A percentile compares a stretch with the other conserved stretches of the same genome.
These are phyloP conservation scores for Kwoniella bestiolae DNA, from an alignment of 768 basidiomycete species.

Conservation along the genomic window DNA sequence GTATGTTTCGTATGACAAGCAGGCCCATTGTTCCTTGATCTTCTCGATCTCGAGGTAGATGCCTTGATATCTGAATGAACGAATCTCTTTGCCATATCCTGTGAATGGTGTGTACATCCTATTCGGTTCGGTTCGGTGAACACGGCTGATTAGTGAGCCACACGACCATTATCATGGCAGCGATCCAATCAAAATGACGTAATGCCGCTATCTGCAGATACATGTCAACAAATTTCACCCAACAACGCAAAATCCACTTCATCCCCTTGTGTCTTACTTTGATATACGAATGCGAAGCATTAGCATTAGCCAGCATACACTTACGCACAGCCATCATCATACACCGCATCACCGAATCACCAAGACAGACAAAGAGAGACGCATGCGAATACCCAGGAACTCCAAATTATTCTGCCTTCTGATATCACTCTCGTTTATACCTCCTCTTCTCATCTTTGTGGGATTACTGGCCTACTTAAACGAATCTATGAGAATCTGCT, in stretches of 20 bases:
- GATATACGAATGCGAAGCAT: no score
- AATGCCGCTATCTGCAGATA: background rate
- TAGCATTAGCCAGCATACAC: no score
- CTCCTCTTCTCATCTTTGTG: slow-evolving; percentile 12
- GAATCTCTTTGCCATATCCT: no score
- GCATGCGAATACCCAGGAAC: slow-evolving; percentile 13
- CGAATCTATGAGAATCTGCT: slow-evolving; percentile 48
- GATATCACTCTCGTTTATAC: slow-evolving; percentile 8
- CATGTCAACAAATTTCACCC: background rate
- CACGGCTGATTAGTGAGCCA: no score
- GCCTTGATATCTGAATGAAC: no score
- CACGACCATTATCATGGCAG: background rate
- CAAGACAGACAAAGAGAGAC: background rate
- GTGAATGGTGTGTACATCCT: no score
- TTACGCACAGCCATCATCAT: background rate
- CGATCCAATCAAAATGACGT: background rate
- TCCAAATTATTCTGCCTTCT: slow-evolving; percentile 9
- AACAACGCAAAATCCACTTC: no score
- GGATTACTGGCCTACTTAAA: slow-evolving; percentile 17
- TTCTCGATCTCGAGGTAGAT: no score
- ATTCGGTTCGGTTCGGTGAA: no score
- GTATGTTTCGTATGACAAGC: no score
- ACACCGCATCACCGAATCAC: background rate
- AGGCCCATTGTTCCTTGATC: no score
- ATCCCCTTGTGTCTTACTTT: no score